Evolutionary conservation across 2,329 filamentous ascomycete genomes (phyloP).

Genomic region (Trichoderma guizhouense): DNA sequence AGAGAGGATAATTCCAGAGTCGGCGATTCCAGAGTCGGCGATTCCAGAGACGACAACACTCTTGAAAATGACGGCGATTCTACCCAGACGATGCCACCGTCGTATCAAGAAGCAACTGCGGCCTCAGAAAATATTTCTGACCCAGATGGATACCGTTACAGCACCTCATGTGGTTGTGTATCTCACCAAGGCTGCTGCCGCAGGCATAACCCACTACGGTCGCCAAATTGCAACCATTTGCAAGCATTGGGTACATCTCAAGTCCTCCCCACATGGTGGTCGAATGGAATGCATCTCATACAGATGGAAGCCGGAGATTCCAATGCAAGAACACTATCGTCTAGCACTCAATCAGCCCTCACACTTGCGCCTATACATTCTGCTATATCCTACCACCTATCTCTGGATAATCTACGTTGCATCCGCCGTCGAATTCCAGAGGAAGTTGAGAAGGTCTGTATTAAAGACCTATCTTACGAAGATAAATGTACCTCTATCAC

Average conservation of each 20-base stretch:
- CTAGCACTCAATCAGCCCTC: not conserved
- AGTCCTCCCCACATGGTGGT: not conserved
- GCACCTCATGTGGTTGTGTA: not conserved
- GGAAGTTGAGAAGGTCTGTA: too few species aligned
- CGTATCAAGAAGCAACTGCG: not conserved
- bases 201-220: not conserved
- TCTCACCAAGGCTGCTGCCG: constrained; percentile 15
- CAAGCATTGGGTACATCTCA: not conserved
- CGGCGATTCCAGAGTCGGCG: not conserved
- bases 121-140: not conserved
- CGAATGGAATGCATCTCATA: not conserved
- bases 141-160: not conserved
- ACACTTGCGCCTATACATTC: constrained; percentile 5
- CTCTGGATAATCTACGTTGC: not conserved
- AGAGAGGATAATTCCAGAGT: not conserved
- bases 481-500: too few species aligned
- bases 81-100: not conserved
- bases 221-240: not conserved
- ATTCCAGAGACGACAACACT: not conserved
- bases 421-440: too few species aligned
- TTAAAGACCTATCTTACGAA: too few species aligned
- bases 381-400: not conserved
- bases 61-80: not conserved
- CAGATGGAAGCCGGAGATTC: not conserved
- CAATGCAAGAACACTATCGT: not conserved